Evolutionary conservation across 2,329 filamentous ascomycete species (phyloP), one percentile per base, ranked within the genome.

Genomic region (Hypoxylon sp.): DNA sequence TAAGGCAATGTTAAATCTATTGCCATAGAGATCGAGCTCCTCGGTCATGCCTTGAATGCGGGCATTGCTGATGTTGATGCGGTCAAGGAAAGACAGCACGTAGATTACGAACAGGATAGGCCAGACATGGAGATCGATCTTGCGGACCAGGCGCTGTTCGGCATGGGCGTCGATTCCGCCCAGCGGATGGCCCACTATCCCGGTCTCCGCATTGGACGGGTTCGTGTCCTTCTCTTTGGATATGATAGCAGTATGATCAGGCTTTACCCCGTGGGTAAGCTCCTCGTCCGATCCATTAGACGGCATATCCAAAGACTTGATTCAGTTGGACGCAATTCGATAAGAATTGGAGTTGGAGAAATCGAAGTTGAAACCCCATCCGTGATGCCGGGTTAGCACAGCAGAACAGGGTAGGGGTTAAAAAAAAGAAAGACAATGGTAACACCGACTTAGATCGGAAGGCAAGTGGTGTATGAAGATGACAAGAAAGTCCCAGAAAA

Each of bases 61-160:
- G 7, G 82, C 82, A 75, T 86, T 85, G 75, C 81, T 80, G 60
- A 84, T 83, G 68, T 84, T 83, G 78, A 79, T 81, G 34, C 82
- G 79, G 50, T 83, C 82, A 19, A 83, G 72, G 61, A 82, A 82
- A 6, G 80, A 80, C 74, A 83, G 76, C 63, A 80, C 75, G 69
- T 81, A 82, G 50, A 83, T 75, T 56, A 82, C 45, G 53, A 81
- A 82, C 19, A 83, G 75, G 30, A 80, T 75, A 1, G 82, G 82
- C 48, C 78, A 80, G 59, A 83, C 76, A 63, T 76, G 75, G 2
- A 80, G 67, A 67, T 84, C 82, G 32, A 82, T 77, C 75, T 83
- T 84, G 65, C 72, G 71, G 13, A 82, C 63, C 2, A 83, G 76
- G 46, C 72, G 77, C 11, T 74, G 73, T 73, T 81, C 80, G 30